phyloP scores from a whole-genome alignment of 352 stramenopile species.

The Phytophthora citrophthora region DNA sequence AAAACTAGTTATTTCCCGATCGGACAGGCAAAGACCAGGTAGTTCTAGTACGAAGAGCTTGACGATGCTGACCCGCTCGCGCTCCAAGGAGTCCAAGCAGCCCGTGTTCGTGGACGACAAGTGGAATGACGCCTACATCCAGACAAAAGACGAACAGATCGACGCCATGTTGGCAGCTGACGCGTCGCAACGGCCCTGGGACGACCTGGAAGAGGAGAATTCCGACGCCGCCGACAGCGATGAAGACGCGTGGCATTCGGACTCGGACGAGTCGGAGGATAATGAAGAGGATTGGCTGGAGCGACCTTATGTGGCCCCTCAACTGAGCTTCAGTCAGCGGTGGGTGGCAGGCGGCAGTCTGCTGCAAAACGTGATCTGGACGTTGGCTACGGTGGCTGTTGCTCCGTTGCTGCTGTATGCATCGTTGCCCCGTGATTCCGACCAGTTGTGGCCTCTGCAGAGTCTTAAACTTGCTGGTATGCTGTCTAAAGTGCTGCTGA shows the following conservation, averaged over 20 bases:
- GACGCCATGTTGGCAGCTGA: conserved; percentile 66
- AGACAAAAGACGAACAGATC: conserved; percentile 86
- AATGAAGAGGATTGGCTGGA: conserved; percentile 26
- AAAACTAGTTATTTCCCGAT: background rate
- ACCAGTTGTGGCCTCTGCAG: conserved; percentile 44
- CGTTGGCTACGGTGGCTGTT: conserved; percentile 40
- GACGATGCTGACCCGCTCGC: conserved; percentile 77
- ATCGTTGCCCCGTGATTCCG: conserved; percentile 22
- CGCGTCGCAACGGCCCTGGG: conserved; percentile 54
- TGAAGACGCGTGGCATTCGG: conserved; percentile 43
- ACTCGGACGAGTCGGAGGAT: conserved; percentile 45
- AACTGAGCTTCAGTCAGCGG: conserved; percentile 23
- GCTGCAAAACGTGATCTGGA: conserved; percentile 69
- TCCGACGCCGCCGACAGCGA: conserved; percentile 37
- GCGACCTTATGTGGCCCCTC: background rate
- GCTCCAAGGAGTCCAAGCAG: conserved; percentile 64
- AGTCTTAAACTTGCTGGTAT: conserved; percentile 32
- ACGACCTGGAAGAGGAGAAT: conserved; percentile 51
- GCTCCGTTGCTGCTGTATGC: conserved; percentile 60
- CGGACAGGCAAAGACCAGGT: background rate
- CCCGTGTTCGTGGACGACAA: conserved; percentile 84
- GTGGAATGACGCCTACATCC: conserved; percentile 86
- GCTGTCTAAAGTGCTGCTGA: conserved; percentile 47
- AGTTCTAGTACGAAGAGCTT: background rate
- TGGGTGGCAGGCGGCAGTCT: conserved; percentile 43